Evolutionary conservation across 805 yeast species (phyloP).

Genomic region (Crinitomyces ghanaensis): DNA sequence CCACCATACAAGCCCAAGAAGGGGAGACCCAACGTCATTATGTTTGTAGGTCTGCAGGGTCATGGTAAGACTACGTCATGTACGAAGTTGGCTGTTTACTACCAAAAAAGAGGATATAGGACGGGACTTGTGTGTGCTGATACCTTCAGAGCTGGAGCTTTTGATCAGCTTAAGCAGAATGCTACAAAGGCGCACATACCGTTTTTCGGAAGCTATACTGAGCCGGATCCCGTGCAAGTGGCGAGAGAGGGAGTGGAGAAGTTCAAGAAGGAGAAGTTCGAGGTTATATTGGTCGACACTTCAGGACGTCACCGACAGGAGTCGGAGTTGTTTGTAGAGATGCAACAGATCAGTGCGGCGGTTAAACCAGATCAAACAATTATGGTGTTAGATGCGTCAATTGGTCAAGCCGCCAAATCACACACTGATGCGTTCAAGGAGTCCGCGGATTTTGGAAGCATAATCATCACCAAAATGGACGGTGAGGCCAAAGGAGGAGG

Average conservation of each 20-base stretch:
- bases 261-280: slow-evolving; percentile 84
- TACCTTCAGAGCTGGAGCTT: slow-evolving; percentile 99
- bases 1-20: slow-evolving; percentile 76
- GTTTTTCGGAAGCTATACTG: slow-evolving; percentile 88
- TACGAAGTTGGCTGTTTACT: slow-evolving; percentile 91
- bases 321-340: slow-evolving; percentile 78
- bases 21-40: slow-evolving; percentile 65
- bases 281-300: slow-evolving; percentile 89
- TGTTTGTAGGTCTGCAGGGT: slow-evolving; percentile 98
- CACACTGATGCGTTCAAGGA: slow-evolving; percentile 94
- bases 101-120: slow-evolving; percentile 85
- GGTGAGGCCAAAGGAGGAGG: slow-evolving; percentile 99
- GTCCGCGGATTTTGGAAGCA: slow-evolving; percentile 86
- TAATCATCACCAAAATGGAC: slow-evolving; percentile 90
- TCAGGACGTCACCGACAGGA: slow-evolving; percentile 98
- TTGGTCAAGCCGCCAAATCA: slow-evolving; percentile 96
- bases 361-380: slow-evolving; percentile 92
- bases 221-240: slow-evolving; percentile 89
- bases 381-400: slow-evolving; percentile 94
- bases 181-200: slow-evolving; percentile 94
- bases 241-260: slow-evolving; percentile 85
- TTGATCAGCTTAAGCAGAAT: slow-evolving; percentile 94
- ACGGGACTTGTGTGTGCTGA: slow-evolving; percentile 98
- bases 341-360: slow-evolving; percentile 84
- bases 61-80: slow-evolving; percentile 98